phyloP scores from a whole-genome alignment of 148 eudicot species.

The Amaranthus hypochondriacus region DNA sequence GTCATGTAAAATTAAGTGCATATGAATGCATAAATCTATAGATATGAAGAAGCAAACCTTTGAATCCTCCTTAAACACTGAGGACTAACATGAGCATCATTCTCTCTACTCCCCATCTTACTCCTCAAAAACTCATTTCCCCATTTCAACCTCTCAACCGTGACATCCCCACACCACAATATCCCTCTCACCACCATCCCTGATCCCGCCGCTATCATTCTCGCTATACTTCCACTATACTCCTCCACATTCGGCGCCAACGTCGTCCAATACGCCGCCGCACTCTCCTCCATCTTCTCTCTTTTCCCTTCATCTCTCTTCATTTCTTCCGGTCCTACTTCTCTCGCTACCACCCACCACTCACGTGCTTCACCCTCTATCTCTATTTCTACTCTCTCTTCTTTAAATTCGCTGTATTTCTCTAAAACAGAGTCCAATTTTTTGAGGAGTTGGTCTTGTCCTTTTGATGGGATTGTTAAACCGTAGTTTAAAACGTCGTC shows the following conservation, averaged over 20 bases:
- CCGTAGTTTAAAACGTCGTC: slow-evolving; percentile 54
- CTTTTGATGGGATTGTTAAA: slow-evolving; percentile 58
- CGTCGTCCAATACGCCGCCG: slow-evolving; percentile 76
- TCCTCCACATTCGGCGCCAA: slow-evolving; percentile 90
- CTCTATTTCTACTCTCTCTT: slow-evolving; percentile 33
- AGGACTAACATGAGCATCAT: slow-evolving; percentile 48
- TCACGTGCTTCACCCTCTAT: slow-evolving; percentile 27
- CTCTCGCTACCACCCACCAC: slow-evolving; percentile 46
- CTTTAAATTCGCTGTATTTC: slow-evolving; percentile 49
- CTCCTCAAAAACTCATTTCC: slow-evolving; percentile 61
- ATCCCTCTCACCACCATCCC: slow-evolving; percentile 66
- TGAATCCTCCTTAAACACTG: slow-evolving; percentile 45
- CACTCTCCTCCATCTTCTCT: slow-evolving; percentile 44
- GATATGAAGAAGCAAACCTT: slow-evolving; percentile 34
- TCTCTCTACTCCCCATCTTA: slow-evolving; percentile 30
- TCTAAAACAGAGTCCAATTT: slow-evolving; percentile 53
- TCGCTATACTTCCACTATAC: slow-evolving; percentile 53
- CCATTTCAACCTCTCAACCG: slow-evolving; percentile 73
- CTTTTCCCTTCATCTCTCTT: slow-evolving; percentile 28
- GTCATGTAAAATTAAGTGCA: too few species aligned
- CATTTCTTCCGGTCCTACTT: slow-evolving; percentile 48
- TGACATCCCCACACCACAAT: slow-evolving; percentile 87
- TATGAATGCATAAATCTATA: background rate
- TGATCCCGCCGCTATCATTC: slow-evolving; percentile 74
- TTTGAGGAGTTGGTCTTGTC: slow-evolving; percentile 37